Base-by-base conservation (phyloP, 495 filamentous ascomycete species). In the Elaphomyces granulatus region DNA sequence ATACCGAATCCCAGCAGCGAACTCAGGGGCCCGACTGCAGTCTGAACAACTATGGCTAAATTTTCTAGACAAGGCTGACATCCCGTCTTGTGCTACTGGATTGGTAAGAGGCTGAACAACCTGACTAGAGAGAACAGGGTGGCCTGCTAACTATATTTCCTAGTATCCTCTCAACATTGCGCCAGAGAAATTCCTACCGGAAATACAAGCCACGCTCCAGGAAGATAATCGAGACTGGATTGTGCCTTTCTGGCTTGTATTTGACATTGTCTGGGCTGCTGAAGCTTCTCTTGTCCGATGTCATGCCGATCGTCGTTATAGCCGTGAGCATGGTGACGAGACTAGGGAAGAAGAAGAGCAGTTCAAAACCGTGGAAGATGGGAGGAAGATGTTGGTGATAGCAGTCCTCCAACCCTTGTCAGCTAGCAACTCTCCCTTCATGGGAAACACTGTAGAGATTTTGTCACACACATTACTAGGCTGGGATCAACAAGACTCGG, bases 281-380 rank as follows among this genome's bases (percentile, higher is more conserved):
- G 52, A 55, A 20, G 45, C 52, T n/a, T 45, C 52, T 0, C 41
- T 50, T 9, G 43, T 52, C 16, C 52, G 52, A 33, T 52, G 47
- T 31, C 52, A 55, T 34, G 51, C 52, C 15, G 49, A 55, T 38
- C 43, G 45, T 28, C 52, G 52, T 43, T 39, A 46, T 4, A 43
- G 44, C 2, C 52, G 52, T 32, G 46, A 52, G 20, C 45, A 52
- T 40, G 47, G 47, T 8, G 20, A 46, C 18, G 34, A 38, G 3
- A 50, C 41, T 9, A 33, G 38, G 20, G 41, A 40, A n/a, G 47
- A 52, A 16, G 47, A 50, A n/a, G 43, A 41, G 10, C n/a, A n/a
- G n/a, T 50, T 45, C 17, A 28, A 18, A 2, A 36, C 47, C 32
- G 46, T 49, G 7, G 42, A 45, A 19, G 49, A 55, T 2, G 43